Conservation (phyloP, 1,284 basidiomycete species). For the Moesziomyces antarcticus region DNA sequence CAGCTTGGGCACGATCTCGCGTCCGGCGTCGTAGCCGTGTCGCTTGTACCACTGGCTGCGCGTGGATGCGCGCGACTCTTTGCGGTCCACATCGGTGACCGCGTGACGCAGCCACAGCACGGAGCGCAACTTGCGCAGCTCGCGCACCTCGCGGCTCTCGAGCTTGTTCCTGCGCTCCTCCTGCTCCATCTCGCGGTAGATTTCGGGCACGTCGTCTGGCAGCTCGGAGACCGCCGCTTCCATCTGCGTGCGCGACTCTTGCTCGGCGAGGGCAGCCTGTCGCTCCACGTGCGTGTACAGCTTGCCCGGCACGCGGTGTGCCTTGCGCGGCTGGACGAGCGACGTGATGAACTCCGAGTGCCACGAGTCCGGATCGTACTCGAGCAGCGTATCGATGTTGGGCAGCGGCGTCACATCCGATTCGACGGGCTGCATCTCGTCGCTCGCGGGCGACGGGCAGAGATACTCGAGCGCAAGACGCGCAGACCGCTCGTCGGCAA, state of each 20-base stretch:
- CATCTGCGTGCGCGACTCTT: slow-evolving; percentile 5
- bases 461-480: slow-evolving; percentile 56
- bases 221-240: slow-evolving; percentile 24
- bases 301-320: slow-evolving; percentile 51
- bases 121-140: slow-evolving; percentile 39
- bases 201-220: slow-evolving; percentile 60
- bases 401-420: slow-evolving; percentile 17
- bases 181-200: slow-evolving; percentile 64
- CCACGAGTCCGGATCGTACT: slow-evolving; percentile 40
- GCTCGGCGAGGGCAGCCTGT: slow-evolving; percentile 33
- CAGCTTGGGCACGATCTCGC: slow-evolving; percentile 62
- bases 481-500: slow-evolving; percentile 50
- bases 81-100: slow-evolving; percentile 55
- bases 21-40: slow-evolving; percentile 62
- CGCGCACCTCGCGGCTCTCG: slow-evolving; percentile 27
- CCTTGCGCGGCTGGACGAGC: slow-evolving; percentile 48
- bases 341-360: slow-evolving; percentile 34
- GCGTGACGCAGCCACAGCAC: slow-evolving; percentile 57
- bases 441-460: slow-evolving; percentile 22
- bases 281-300: slow-evolving; percentile 60
- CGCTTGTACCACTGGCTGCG: slow-evolving; percentile 62
- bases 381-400: slow-evolving; percentile 33
- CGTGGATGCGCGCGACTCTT: slow-evolving; percentile 48
- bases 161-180: slow-evolving; percentile 36
- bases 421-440: slow-evolving; percentile 10